These are phyloP conservation scores for Raphanus raphanistrum DNA, from an alignment of 345 rosid genomes.

Conservation along the genomic window DNA sequence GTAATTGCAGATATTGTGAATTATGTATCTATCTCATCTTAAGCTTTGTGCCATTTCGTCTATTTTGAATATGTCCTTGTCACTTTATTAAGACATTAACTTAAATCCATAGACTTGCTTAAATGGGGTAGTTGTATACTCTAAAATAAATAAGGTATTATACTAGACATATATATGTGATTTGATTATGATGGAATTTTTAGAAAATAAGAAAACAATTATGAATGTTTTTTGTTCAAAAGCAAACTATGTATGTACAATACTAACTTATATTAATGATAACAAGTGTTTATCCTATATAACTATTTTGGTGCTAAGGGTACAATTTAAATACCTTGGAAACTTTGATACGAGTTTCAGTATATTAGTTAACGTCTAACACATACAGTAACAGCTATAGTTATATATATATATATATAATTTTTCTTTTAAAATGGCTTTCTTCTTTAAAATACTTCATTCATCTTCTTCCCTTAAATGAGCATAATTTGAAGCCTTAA, in stretches of 20 bases:
- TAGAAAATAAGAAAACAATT: too few relatives aligned
- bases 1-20: slow-evolving; percentile 21
- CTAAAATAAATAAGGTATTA: background rate
- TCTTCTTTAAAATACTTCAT: background rate
- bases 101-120: background rate
- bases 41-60: background rate
- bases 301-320: too few relatives aligned
- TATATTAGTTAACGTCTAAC: background rate
- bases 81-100: background rate
- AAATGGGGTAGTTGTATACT: slow-evolving; percentile 4
- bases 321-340: background rate
- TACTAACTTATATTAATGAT: background rate
- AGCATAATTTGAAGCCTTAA: background rate
- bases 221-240: background rate
- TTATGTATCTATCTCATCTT: background rate
- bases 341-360: background rate
- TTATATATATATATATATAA: background rate
- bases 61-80: background rate
- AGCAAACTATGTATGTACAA: background rate
- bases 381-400: background rate
- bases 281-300: background rate
- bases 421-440: too few relatives aligned
- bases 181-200: background rate
- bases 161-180: background rate
- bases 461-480: background rate